These are phyloP conservation scores for Silene coronaria DNA, from an alignment of 179 eudicot species.

Conservation along the genomic window DNA sequence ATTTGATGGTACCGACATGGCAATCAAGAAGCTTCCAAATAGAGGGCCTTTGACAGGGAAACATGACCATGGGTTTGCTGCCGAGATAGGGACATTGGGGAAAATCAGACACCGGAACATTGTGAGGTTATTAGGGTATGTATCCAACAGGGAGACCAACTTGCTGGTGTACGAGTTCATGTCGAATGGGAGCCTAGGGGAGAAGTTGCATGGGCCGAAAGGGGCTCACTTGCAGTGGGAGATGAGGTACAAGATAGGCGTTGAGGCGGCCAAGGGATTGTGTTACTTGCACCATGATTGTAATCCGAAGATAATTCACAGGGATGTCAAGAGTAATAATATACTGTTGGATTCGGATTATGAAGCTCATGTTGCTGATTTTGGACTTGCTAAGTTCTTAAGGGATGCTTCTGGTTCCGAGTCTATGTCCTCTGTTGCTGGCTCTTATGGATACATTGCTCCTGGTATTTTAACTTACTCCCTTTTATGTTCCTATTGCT, in stretches of 20 bases:
- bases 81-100: conserved; percentile 80
- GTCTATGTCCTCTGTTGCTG: conserved; percentile 93
- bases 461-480: conserved; percentile 47
- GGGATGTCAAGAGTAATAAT: conserved; percentile 92
- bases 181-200: conserved; percentile 92
- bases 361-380: conserved; percentile 98
- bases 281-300: conserved; percentile 95
- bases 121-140: conserved; percentile 67
- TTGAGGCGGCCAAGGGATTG: conserved; percentile 83
- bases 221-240: conserved; percentile 82
- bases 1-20: conserved; percentile 62
- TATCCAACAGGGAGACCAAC: conserved; percentile 69
- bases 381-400: conserved; percentile 88
- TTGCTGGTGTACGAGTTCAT: conserved; percentile 83
- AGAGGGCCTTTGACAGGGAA: conserved; percentile 25
- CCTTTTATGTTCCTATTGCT: not conserved
- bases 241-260: conserved; percentile 70
- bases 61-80: conserved; percentile 66
- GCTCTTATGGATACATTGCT: conserved; percentile 97
- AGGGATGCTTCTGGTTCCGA: conserved; percentile 61
- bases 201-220: conserved; percentile 71
- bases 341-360: conserved; percentile 76
- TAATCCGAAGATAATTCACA: conserved; percentile 70
- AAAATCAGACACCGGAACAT: conserved; percentile 72
- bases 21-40: conserved; percentile 54